Evolutionary conservation across 2,329 filamentous ascomycete species (phyloP), one percentile per base, ranked within the genome.

Genomic region (Penicillium sp.): DNA sequence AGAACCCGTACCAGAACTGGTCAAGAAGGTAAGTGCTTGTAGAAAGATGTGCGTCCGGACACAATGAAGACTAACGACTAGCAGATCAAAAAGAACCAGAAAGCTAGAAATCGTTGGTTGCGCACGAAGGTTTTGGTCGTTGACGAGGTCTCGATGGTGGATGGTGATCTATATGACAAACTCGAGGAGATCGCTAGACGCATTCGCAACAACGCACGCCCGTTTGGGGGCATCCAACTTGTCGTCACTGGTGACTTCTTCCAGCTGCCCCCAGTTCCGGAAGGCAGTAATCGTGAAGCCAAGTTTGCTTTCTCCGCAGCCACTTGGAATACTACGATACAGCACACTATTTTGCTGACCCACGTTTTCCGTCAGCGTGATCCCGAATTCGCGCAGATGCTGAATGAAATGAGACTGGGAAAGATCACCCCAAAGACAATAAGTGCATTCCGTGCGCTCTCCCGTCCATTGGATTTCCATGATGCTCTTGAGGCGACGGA

Each of bases 131-230:
- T 91, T 11, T 82, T 99, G 21, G 83, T 99, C 62, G 85, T 99
- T 65, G 94, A 99, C 73, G 94, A 99, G 71, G 87, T 99, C 3
- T 97, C 94, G 11, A 99, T 99, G 95, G 92, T 99, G 4, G 94
- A 99, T 66, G 94, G 91, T 1, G 92, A 97, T 29, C 81, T 99
- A 0, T 99, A 97, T 63, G 94, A 99, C 77, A 99, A 99, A 73
- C 82, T 99, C 16, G 92, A 95, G 58, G 85, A 89, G 56, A 89
- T 99, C 62, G 93, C 92, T 13, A 85, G 93, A 52, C 85, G 81
- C 3, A 86, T 99, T 58, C 86, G 92, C 50, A 96, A 95, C 69
- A 97, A 96, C 64, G 92, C 91, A 9, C 84, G 91, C 9, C 90
- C 94, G 0, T 99, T 96, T 79, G 95, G 94, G 51, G 94, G 94